Percentiles rank a stretch among this genome's conserved stretches.
phyloP scores from a whole-genome alignment of 2,329 filamentous ascomycete genomes.

The Fusarium udum region DNA sequence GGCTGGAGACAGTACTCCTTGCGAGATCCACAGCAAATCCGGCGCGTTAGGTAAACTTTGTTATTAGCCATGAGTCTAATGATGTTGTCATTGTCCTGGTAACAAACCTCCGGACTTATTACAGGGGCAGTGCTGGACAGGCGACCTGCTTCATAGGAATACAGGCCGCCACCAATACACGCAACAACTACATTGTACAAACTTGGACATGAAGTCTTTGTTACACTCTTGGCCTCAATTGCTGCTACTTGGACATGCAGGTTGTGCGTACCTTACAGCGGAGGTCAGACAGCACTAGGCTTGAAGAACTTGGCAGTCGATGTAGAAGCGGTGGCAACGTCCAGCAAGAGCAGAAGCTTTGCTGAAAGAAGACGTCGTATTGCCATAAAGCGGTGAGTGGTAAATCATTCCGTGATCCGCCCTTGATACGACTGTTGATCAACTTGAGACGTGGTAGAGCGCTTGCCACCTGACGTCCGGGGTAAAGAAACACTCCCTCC shows the following conservation, averaged over 20 bases:
- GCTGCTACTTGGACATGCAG: not conserved
- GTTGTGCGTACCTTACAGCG: conserved; percentile 10
- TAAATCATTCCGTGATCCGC: conserved; percentile 20
- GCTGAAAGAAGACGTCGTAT: conserved; percentile 16
- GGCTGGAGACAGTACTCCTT: not conserved
- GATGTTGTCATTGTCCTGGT: not conserved
- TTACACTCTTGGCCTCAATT: not conserved
- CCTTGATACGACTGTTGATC: conserved; percentile 21
- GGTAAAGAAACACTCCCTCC: not conserved
- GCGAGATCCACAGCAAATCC: not conserved
- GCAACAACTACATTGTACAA: not conserved
- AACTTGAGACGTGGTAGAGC: conserved; percentile 13
- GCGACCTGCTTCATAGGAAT: not conserved
- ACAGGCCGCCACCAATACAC: not conserved
- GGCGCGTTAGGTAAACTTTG: not conserved
- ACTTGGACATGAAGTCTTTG: not conserved
- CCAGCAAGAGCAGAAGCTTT: not conserved
- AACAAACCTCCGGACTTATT: not conserved
- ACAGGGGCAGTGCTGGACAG: not conserved
- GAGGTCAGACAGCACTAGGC: conserved; percentile 3
- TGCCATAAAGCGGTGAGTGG: conserved; percentile 24
- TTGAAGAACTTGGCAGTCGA: not conserved
- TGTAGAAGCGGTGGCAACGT: conserved; percentile 5
- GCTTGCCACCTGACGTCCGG: conserved; percentile 8
- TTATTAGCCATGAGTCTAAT: not conserved